phyloP scores from a whole-genome alignment of 2,329 filamentous ascomycete species.

The Diaporthe ampelina region DNA sequence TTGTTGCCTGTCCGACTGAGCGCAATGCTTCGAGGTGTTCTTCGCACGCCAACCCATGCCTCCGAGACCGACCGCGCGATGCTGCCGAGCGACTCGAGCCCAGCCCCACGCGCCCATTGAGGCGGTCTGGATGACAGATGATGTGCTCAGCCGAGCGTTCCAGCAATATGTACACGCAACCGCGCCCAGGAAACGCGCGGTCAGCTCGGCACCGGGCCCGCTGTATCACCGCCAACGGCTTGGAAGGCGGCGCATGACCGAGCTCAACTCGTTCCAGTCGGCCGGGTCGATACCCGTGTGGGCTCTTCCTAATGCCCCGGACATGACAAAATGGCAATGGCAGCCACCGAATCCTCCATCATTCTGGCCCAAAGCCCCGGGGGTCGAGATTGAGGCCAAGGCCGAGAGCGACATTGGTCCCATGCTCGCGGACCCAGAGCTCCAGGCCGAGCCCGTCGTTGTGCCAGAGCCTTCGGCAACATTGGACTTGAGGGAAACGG shows the following conservation, averaged over 20 bases:
- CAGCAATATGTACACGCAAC: slow-evolving; percentile 59
- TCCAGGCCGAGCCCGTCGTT: neutral
- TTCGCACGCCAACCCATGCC: slow-evolving; percentile 32
- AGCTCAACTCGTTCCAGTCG: slow-evolving; percentile 58
- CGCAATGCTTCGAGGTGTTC: slow-evolving; percentile 31
- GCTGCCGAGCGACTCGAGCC: slow-evolving; percentile 61
- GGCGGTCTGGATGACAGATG: slow-evolving; percentile 72
- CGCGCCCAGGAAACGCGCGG: slow-evolving; percentile 46
- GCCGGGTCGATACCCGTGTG: slow-evolving; percentile 58
- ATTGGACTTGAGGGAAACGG: neutral
- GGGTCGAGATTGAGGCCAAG: slow-evolving; percentile 6
- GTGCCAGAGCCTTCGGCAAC: neutral
- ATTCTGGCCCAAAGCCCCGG: slow-evolving; percentile 26
- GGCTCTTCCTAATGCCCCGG: slow-evolving; percentile 60
- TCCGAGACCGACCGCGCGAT: slow-evolving; percentile 42
- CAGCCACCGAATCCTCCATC: slow-evolving; percentile 55
- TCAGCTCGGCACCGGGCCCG: slow-evolving; percentile 63
- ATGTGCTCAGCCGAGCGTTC: slow-evolving; percentile 65
- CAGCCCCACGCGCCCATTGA: slow-evolving; percentile 56
- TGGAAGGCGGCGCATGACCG: slow-evolving; percentile 68
- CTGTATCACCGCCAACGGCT: slow-evolving; percentile 68
- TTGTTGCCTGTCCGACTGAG: neutral
- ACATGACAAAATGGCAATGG: slow-evolving; percentile 66
- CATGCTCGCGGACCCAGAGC: neutral
- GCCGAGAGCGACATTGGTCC: neutral